Percentiles rank a stretch among this genome's conserved stretches.
These are phyloP conservation scores for Boletellus ananas DNA, from an alignment of 768 basidiomycete species.

Conservation along the genomic window DNA sequence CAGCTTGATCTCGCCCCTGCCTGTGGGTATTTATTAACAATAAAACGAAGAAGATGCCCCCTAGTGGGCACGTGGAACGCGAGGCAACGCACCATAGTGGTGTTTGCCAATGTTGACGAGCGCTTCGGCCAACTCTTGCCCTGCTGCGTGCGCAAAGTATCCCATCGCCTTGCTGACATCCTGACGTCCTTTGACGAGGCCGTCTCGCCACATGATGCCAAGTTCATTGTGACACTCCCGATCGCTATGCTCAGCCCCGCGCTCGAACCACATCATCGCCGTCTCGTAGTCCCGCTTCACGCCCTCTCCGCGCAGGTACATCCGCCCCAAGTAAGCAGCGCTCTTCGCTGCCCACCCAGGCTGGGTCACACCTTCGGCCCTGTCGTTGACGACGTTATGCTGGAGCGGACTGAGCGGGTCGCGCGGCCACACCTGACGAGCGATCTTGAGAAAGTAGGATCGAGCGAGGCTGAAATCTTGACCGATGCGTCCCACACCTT, in stretches of 20 bases:
- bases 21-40: slow-evolving; percentile 35
- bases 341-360: slow-evolving; percentile 68
- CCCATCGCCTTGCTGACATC: slow-evolving; percentile 61
- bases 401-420: slow-evolving; percentile 60
- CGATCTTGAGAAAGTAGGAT: slow-evolving; percentile 81
- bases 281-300: slow-evolving; percentile 67
- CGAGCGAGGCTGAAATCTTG: slow-evolving; percentile 74
- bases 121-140: slow-evolving; percentile 87
- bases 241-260: slow-evolving; percentile 77
- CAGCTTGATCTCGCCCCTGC: slow-evolving; percentile 57
- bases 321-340: slow-evolving; percentile 87
- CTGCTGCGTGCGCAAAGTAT: slow-evolving; percentile 77
- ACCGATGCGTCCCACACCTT: slow-evolving; percentile 87
- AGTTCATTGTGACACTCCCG: slow-evolving; percentile 86
- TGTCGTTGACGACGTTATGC: slow-evolving; percentile 36
- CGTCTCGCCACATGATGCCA: slow-evolving; percentile 91
- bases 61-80: too few species aligned
- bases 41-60: neutral
- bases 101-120: slow-evolving; percentile 87
- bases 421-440: slow-evolving; percentile 83
- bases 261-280: slow-evolving; percentile 93
- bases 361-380: slow-evolving; percentile 51
- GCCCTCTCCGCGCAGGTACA: slow-evolving; percentile 93
- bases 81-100: slow-evolving; percentile 49
- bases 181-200: slow-evolving; percentile 63